Evolutionary conservation across 2,329 filamentous ascomycete species (phyloP).

Genomic region (Elsinoe fawcettii): DNA sequence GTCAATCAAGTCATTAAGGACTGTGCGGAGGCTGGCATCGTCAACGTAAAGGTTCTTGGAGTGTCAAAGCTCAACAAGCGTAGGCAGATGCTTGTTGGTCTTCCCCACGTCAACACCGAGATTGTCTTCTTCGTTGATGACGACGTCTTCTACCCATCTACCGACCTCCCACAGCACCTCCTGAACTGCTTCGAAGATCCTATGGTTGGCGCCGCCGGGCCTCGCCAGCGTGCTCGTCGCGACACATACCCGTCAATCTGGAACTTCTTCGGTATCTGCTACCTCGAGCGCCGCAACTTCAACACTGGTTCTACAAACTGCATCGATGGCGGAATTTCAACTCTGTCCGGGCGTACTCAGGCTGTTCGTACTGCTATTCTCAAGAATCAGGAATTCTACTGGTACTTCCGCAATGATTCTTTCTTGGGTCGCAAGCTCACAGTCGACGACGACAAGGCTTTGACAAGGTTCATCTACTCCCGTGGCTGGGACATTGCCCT

Average conservation of each 20-base stretch:
- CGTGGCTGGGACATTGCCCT: constrained; percentile 48
- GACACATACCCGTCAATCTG: constrained; percentile 27
- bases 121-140: constrained; percentile 31
- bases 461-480: constrained; percentile 47
- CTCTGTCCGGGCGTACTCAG: constrained; percentile 50
- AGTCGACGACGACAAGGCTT: constrained; percentile 55
- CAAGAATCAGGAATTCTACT: constrained; percentile 36
- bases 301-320: constrained; percentile 50
- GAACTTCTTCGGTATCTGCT: constrained; percentile 53
- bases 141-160: constrained; percentile 29
- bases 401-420: constrained; percentile 42
- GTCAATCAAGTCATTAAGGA: constrained; percentile 20
- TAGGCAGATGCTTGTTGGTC: constrained; percentile 27
- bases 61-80: constrained; percentile 30
- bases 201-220: constrained; percentile 48
- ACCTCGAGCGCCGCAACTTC: constrained; percentile 56
- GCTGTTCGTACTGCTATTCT: constrained; percentile 47
- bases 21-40: constrained; percentile 15
- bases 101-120: constrained; percentile 24
- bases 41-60: constrained; percentile 25
- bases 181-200: constrained; percentile 37
- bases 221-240: constrained; percentile 47
- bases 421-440: constrained; percentile 46
- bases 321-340: constrained; percentile 53
- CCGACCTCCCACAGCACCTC: constrained; percentile 26